Evolutionary conservation across 2,329 filamentous ascomycete genomes (phyloP), one percentile per base, ranked within the genome.

Genomic region (Sclerotinia minor): DNA sequence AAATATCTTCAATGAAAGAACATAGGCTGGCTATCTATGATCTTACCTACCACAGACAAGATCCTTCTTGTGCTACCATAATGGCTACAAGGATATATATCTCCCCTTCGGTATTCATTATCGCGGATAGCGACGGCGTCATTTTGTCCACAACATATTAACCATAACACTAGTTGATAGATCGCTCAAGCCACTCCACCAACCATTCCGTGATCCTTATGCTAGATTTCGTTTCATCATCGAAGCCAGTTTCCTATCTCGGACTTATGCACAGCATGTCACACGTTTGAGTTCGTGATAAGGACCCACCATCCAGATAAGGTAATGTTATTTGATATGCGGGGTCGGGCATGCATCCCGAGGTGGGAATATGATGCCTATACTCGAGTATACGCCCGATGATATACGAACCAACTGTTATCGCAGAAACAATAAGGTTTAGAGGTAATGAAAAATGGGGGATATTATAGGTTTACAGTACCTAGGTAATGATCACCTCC

Each of bases 291-390:
- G 5, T 26, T 53, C 3, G 41, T 13, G 60, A 64, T 54, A 64
- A 64, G 32, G 60, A 53, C n/a, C n/a, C 35, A 64, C 47, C n/a
- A 3, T 41, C 47, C 26, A 7, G 60, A 64, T 67, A 67, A 63
- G 47, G 35, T 15, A 45, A 60, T 29, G 8, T 45, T 17, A 11
- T 50, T 15, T 41, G 15, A 32, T 29, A 21, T 67, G 65, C 55
- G 65, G 65, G 64, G 65, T 67, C 35, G 32, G 21, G 17, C 4
- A 49, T 47, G 15, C 13, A 53, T 53, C 52, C 52, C 49, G 47
- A 38, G 32, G 49, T 64, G n/a, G 21, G n/a, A 13, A 26, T 61
- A 17, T 32, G 38, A 38, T 50, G 45, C 24, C 15, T 35, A 61
- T 29, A 44, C n/a, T n/a, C n/a, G n/a, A n/a, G n/a, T n/a, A n/a